Evolutionary conservation across 371 early-diverging fungal genomes (phyloP).

Genomic region (Zopfochytrium polystomum): DNA sequence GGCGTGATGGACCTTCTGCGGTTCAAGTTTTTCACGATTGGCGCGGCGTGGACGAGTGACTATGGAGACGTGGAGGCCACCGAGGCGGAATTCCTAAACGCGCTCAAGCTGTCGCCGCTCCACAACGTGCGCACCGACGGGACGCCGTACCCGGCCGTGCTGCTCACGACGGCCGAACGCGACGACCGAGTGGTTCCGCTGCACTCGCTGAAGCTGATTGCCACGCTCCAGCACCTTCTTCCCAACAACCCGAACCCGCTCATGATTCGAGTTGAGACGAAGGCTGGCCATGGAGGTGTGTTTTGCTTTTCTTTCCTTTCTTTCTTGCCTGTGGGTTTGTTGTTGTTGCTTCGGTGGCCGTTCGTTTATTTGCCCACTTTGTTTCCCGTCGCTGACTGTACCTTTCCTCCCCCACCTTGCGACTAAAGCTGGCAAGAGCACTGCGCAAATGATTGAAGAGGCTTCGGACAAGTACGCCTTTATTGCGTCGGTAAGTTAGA

Average conservation of each 20-base stretch:
- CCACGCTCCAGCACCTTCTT: slow-evolving; percentile 57
- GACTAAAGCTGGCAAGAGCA: slow-evolving; percentile 57
- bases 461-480: slow-evolving; percentile 59
- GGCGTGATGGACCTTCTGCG: slow-evolving; percentile 47
- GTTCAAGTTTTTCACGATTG: slow-evolving; percentile 51
- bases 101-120: slow-evolving; percentile 54
- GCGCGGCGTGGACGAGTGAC: slow-evolving; percentile 43
- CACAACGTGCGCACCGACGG: slow-evolving; percentile 53
- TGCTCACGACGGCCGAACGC: slow-evolving; percentile 45
- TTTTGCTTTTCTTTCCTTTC: background rate
- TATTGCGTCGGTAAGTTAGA: slow-evolving; percentile 28
- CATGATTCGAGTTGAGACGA: slow-evolving; percentile 57
- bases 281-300: slow-evolving; percentile 61
- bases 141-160: slow-evolving; percentile 46
- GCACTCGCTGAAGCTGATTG: slow-evolving; percentile 59
- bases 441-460: slow-evolving; percentile 58
- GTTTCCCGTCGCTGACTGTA: background rate
- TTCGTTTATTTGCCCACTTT: background rate
- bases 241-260: slow-evolving; percentile 50
- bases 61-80: slow-evolving; percentile 43
- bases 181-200: slow-evolving; percentile 50
- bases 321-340: background rate
- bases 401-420: background rate
- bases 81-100: slow-evolving; percentile 39
- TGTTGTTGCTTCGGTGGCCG: background rate